These are phyloP conservation scores for Psidium guajava DNA, from an alignment of 345 rosid species.

Conservation along the genomic window DNA sequence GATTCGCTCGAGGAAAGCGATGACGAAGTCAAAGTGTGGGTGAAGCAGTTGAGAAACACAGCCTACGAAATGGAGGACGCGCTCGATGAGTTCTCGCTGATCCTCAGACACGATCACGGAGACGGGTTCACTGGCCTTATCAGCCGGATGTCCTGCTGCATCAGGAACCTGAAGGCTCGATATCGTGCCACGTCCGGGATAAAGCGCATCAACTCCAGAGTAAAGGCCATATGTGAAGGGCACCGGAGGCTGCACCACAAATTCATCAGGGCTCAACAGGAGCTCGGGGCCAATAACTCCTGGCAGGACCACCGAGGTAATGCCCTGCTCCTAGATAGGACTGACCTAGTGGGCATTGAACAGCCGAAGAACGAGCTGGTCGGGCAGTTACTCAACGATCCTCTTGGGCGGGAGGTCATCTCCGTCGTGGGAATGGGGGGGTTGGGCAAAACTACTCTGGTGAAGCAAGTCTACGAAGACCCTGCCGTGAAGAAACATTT, in stretches of 20 bases:
- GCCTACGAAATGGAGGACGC: constrained; percentile 24
- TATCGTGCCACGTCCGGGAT: constrained; percentile 8
- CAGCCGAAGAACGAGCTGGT: constrained; percentile 14
- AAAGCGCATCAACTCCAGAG: constrained; percentile 6
- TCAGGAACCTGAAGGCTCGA: constrained; percentile 15
- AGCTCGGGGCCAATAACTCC: not conserved
- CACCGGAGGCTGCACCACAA: constrained; percentile 7
- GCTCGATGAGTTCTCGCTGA: constrained; percentile 17
- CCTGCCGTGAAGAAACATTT: constrained; percentile 13
- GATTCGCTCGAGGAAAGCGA: constrained; percentile 14
- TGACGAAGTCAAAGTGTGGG: constrained; percentile 15
- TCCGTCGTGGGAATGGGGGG: constrained; percentile 34
- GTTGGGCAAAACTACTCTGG: constrained; percentile 29
- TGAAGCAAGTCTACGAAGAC: constrained; percentile 23
- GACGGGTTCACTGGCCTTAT: constrained; percentile 5
- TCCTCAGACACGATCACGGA: constrained; percentile 5
- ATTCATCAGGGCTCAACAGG: constrained; percentile 2
- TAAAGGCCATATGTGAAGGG: constrained; percentile 6
- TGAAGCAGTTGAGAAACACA: constrained; percentile 20
- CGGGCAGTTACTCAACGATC: constrained; percentile 3
- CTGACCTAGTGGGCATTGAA: constrained; percentile 26
- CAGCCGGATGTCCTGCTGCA: constrained; percentile 5
- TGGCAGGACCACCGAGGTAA: constrained; percentile 15
- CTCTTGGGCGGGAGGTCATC: constrained; percentile 2
- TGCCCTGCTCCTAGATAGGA: constrained; percentile 22